These are phyloP conservation scores for Alternaria infectoria DNA, from an alignment of 2,329 filamentous ascomycete species.

Conservation along the genomic window DNA sequence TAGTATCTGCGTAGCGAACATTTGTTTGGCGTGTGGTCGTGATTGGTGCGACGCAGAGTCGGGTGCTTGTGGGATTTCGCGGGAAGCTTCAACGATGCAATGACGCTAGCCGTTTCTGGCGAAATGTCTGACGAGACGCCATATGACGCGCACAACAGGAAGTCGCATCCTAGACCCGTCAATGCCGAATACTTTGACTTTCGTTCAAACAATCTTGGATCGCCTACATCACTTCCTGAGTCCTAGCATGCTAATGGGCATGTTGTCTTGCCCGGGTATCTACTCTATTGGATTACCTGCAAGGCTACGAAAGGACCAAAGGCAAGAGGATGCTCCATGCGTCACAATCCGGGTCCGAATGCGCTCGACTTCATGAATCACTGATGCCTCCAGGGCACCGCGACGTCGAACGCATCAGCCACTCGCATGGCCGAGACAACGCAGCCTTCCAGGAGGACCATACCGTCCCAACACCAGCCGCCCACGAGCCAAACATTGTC, in stretches of 20 bases:
- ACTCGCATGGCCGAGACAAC: conserved; percentile 64
- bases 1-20: not conserved
- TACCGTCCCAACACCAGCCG: conserved; percentile 70
- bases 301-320: not conserved
- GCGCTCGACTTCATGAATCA: not conserved
- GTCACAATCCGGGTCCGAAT: too few relatives aligned
- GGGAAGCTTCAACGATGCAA: not conserved
- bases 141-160: not conserved
- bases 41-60: not conserved
- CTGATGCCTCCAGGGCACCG: conserved; percentile 38
- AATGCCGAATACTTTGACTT: not conserved
- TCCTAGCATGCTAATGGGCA: not conserved
- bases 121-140: not conserved
- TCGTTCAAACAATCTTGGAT: not conserved
- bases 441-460: conserved; percentile 68
- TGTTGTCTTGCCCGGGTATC: not conserved
- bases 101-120: not conserved
- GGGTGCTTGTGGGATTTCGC: not conserved
- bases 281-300: not conserved
- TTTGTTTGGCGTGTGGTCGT: not conserved
- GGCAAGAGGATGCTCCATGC: not conserved
- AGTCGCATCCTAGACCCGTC: not conserved
- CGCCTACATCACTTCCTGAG: not conserved
- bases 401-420: conserved; percentile 59
- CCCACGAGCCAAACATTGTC: conserved; percentile 63